Evolutionary conservation across 371 early-diverging fungal genomes (phyloP).

Genomic region (Actinomortierella ambigua): DNA sequence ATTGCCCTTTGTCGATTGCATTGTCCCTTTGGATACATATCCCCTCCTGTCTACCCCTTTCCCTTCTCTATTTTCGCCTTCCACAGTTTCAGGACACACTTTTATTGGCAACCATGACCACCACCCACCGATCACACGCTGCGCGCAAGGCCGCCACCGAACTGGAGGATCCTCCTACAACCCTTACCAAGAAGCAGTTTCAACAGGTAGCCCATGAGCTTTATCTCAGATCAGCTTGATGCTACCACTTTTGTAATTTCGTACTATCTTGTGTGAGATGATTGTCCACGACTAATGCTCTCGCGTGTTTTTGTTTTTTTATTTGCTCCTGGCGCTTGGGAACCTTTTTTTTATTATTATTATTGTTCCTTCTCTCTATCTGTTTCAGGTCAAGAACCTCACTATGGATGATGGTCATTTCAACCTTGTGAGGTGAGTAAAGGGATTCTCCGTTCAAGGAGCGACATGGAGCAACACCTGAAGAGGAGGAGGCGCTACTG

Average conservation of each 20-base stretch:
- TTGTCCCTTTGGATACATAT: not conserved
- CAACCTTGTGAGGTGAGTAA: conserved; percentile 41
- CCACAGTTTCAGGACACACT: too few relatives aligned
- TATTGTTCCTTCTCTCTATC: not conserved
- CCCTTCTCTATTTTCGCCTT: not conserved
- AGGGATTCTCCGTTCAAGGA: too few relatives aligned
- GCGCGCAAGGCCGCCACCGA: conserved; percentile 29
- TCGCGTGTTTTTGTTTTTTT: too few relatives aligned
- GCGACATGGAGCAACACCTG: too few relatives aligned
- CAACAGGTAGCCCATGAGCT: conserved; percentile 21
- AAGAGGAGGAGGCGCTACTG: too few relatives aligned
- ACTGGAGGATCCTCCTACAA: conserved; percentile 37
- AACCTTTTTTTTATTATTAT: too few relatives aligned
- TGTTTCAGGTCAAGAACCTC: conserved; percentile 34
- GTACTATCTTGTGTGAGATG: too few relatives aligned
- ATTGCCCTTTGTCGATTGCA: not conserved
- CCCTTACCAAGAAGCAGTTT: conserved; percentile 39
- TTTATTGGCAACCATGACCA: not conserved
- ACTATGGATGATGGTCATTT: conserved; percentile 47
- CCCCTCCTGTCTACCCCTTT: not conserved
- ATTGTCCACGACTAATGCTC: too few relatives aligned
- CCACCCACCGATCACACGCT: conserved; percentile 36
- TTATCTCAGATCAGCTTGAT: too few relatives aligned
- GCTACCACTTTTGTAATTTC: too few relatives aligned
- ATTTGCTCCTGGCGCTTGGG: too few relatives aligned